Conservation (phyloP, 208 protist species). For the Naegleria lovaniensis region DNA sequence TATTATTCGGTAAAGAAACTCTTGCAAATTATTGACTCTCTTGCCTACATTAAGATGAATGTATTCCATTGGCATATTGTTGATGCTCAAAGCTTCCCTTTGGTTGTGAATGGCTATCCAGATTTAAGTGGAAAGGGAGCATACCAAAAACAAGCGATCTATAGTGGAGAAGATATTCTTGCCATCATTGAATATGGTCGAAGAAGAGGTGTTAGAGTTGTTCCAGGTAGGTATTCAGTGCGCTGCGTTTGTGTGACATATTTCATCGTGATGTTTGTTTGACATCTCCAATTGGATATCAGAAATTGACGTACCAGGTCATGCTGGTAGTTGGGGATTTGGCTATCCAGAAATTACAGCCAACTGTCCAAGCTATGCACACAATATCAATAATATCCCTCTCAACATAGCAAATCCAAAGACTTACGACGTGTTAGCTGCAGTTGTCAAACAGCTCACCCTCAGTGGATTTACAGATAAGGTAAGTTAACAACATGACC, state of each 20-base stretch:
- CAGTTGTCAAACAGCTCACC: not conserved
- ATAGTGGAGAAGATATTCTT: slow-evolving; percentile 21
- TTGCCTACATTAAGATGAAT: slow-evolving; percentile 45
- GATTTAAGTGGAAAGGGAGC: slow-evolving; percentile 33
- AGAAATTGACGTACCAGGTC: slow-evolving; percentile 25
- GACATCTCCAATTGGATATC: not conserved
- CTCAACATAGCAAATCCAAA: slow-evolving; percentile 10
- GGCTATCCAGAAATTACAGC: slow-evolving; percentile 23
- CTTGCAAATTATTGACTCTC: slow-evolving; percentile 38
- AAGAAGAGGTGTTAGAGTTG: slow-evolving; percentile 21
- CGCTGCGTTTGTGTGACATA: not conserved
- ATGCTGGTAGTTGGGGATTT: slow-evolving; percentile 2
- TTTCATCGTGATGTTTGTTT: not conserved
- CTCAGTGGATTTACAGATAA: not conserved
- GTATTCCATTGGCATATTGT: slow-evolving; percentile 50
- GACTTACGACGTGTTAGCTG: slow-evolving; percentile 27
- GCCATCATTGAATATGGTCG: slow-evolving; percentile 31
- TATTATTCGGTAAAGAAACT: slow-evolving; percentile 35
- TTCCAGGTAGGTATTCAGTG: not conserved
- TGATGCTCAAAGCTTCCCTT: slow-evolving; percentile 48
- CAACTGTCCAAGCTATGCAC: not conserved
- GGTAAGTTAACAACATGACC: slow-evolving; percentile 7
- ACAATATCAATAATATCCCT: slow-evolving; percentile 17
- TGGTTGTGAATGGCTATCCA: slow-evolving; percentile 33
- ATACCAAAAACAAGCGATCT: slow-evolving; percentile 5